Base-by-base conservation (phyloP, 768 basidiomycete species). In the Grammothele lineata region DNA sequence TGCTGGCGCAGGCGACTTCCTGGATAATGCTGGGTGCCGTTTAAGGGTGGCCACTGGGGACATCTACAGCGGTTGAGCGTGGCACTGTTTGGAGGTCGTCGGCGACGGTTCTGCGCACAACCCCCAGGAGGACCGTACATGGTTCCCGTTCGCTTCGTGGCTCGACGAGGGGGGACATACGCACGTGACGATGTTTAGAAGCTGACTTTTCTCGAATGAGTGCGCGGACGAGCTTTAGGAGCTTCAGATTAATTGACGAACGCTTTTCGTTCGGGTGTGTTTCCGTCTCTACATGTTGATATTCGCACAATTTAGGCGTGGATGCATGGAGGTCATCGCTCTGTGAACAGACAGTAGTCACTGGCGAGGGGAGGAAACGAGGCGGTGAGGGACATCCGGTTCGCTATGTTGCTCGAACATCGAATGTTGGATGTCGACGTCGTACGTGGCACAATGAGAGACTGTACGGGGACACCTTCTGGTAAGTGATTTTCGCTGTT, bases 171-270 rank as follows among this genome's bases (percentile, higher is more conserved):
- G 49, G 4, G 62, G 59, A 5, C 40, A 57, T 12, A 39, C 50
- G 19, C 44, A 50, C 21, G 35, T 53, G 32, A 23, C 48, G 8
- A 34, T 57, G 45, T 62, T 59, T 2, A 74, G 76, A 0, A 72
- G 76, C 4, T 47, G 76, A 22, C 43, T 69, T 47, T 60, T 64
- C 18, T 63, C 64, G 25, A 76, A 75, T 52, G 66, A 70, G 27
- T 62, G 75, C 15, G 62, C 71, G 12, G 63, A 56, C 2, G 66
- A 75, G 38, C 67, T 69, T 0, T 77, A 70, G 73, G 46, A 71
- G 18, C 57, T 72, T 9, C 64, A 67, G 45, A 54, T 70, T 19
- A 42, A 61, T 24, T 54, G 40, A 51, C 24, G 7, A 27, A 14
- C 27, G n/a, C n/a, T n/a, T n/a, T n/a, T n/a, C n/a, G n/a, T n/a